These are phyloP conservation scores for Cystobasidium tubakii DNA, from an alignment of 768 basidiomycete species.

Conservation along the genomic window DNA sequence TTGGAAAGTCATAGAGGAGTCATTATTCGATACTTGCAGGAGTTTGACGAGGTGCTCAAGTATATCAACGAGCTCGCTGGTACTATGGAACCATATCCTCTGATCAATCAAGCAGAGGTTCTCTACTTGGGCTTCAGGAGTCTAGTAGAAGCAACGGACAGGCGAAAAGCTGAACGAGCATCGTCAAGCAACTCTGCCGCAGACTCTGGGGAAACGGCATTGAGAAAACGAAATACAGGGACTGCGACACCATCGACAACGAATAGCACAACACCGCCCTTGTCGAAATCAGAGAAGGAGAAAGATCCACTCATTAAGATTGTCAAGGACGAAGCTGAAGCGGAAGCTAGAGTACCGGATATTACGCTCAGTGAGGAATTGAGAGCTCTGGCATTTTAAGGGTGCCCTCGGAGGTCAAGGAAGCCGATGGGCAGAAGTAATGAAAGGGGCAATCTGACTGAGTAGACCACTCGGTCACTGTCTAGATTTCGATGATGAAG, in stretches of 20 bases:
- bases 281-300: neutral
- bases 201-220: neutral
- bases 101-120: slow-evolving; percentile 93
- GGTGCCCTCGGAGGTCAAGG: neutral
- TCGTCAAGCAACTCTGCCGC: neutral
- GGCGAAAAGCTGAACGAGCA: slow-evolving; percentile 29
- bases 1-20: slow-evolving; percentile 93
- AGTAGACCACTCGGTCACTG: neutral
- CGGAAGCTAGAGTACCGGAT: slow-evolving; percentile 31
- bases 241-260: neutral
- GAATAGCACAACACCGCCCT: neutral
- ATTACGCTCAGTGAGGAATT: slow-evolving; percentile 4
- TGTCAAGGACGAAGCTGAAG: slow-evolving; percentile 31
- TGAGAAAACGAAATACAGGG: neutral
- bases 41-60: slow-evolving; percentile 60
- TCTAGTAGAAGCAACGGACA: slow-evolving; percentile 57
- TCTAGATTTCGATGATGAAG: no score
- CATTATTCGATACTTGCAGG: slow-evolving; percentile 86
- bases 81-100: slow-evolving; percentile 93
- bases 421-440: no score
- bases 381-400: neutral
- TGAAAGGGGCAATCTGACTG: neutral
- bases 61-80: slow-evolving; percentile 76
- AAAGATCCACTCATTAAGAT: slow-evolving; percentile 29
- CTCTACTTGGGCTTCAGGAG: slow-evolving; percentile 86